phyloP scores from a whole-genome alignment of 176 grass and related monocot species.

The Zoysia pacifica region DNA sequence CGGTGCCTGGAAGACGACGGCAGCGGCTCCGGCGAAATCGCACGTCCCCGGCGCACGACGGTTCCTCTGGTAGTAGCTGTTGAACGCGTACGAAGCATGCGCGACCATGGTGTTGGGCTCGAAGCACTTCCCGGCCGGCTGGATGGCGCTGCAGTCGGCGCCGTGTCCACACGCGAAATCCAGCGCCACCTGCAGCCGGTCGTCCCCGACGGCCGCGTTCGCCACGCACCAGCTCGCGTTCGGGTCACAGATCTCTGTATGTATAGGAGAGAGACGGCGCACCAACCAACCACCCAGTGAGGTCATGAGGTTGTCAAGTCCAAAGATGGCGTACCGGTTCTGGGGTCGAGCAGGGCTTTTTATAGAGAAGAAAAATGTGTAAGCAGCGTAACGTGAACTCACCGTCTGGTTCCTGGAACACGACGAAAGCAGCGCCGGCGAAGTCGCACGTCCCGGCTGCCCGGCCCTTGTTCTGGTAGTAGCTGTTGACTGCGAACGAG shows the following conservation, averaged over 20 bases:
- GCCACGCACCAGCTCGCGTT: slow-evolving; percentile 61
- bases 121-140: slow-evolving; percentile 45
- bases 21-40: slow-evolving; percentile 41
- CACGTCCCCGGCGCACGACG: slow-evolving; percentile 14
- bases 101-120: slow-evolving; percentile 49
- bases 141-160: slow-evolving; percentile 55
- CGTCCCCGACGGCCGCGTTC: slow-evolving; percentile 31
- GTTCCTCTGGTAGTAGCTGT: slow-evolving; percentile 49
- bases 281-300: not conserved
- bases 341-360: too few species aligned
- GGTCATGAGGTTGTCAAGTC: not conserved
- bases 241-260: not conserved
- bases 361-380: too few species aligned
- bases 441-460: slow-evolving; percentile 41
- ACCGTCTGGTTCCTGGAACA: slow-evolving; percentile 2
- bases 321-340: too few species aligned
- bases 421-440: slow-evolving; percentile 30
- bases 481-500: slow-evolving; percentile 49
- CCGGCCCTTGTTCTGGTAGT: slow-evolving; percentile 37
- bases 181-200: slow-evolving; percentile 44
- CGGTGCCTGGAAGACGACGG: slow-evolving; percentile 32
- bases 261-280: not conserved
- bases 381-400: not conserved
- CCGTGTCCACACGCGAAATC: slow-evolving; percentile 58
- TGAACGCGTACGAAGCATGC: slow-evolving; percentile 53